These are phyloP conservation scores for Penicillium sp. DNA, from an alignment of 2,329 filamentous ascomycete genomes.

Conservation along the genomic window DNA sequence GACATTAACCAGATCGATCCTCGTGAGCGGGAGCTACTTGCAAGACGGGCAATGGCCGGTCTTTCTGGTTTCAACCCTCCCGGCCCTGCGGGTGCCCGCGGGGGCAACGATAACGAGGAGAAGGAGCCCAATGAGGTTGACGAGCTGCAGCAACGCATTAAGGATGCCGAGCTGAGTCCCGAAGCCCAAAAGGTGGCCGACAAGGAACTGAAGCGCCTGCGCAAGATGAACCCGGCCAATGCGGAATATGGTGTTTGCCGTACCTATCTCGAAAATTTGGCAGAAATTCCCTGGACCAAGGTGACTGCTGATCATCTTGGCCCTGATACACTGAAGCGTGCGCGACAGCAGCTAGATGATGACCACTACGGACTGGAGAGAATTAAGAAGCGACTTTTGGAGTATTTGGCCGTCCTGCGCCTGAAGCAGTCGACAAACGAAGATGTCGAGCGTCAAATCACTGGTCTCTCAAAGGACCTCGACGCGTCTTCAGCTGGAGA, in stretches of 20 bases:
- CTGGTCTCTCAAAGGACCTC: slow-evolving; percentile 55
- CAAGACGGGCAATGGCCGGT: slow-evolving; percentile 49
- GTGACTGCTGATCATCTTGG: slow-evolving; percentile 85
- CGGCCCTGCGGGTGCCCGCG: slow-evolving; percentile 49
- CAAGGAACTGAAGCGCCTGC: slow-evolving; percentile 81
- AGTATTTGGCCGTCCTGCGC: slow-evolving; percentile 94
- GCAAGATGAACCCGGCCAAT: slow-evolving; percentile 95
- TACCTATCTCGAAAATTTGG: slow-evolving; percentile 90
- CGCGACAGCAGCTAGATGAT: slow-evolving; percentile 87
- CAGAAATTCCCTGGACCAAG: slow-evolving; percentile 90
- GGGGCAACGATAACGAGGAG: slow-evolving; percentile 65
- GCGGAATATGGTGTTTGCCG: slow-evolving; percentile 93
- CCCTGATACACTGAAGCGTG: slow-evolving; percentile 74
- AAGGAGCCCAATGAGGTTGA: slow-evolving; percentile 89
- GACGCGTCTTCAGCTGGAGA: slow-evolving; percentile 39
- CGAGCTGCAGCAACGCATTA: slow-evolving; percentile 84
- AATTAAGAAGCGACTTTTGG: slow-evolving; percentile 93
- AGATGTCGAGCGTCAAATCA: slow-evolving; percentile 77
- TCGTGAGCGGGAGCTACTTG: slow-evolving; percentile 49
- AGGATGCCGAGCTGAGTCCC: slow-evolving; percentile 76
- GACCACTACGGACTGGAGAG: slow-evolving; percentile 97
- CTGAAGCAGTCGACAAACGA: slow-evolving; percentile 91
- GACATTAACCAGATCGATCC: slow-evolving; percentile 58
- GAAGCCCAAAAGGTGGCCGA: slow-evolving; percentile 92
- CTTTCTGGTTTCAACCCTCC: slow-evolving; percentile 47